These are phyloP conservation scores for Tetrahymena thermophila DNA, from an alignment of 73 alveolate species.

Conservation along the genomic window DNA sequence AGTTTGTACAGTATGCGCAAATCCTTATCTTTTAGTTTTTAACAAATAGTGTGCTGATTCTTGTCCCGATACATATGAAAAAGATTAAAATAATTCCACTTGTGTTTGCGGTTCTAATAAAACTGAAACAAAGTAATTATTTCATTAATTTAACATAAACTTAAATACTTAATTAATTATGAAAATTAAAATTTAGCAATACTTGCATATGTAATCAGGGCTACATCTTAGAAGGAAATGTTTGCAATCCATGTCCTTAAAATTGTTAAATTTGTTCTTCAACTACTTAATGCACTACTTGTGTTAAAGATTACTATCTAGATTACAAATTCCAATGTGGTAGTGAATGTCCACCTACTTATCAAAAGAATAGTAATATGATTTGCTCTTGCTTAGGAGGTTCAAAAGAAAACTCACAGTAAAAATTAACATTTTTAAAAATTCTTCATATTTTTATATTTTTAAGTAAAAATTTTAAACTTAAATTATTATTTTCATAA, in stretches of 20 bases:
- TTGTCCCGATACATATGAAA: background rate
- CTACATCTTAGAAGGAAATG: background rate
- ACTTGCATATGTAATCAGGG: background rate
- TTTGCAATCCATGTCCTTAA: background rate
- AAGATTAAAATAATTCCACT: background rate
- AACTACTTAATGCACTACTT: background rate
- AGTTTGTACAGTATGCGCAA: background rate
- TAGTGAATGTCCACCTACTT: background rate
- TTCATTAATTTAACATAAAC: background rate
- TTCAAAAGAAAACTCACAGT: background rate
- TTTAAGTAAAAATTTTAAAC: background rate
- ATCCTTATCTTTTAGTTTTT: background rate
- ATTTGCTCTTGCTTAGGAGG: background rate
- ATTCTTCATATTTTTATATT: background rate
- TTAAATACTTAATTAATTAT: background rate
- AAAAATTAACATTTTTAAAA: background rate
- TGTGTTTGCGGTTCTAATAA: background rate
- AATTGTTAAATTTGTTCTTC: background rate
- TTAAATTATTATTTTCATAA: background rate
- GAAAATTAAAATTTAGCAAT: background rate
- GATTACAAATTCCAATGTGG: background rate
- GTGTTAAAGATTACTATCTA: background rate
- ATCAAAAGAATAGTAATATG: background rate
- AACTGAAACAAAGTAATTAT: background rate
- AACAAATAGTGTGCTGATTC: background rate